A percentile compares a stretch with the other conserved stretches of the same genome.
phyloP scores from a whole-genome alignment of 2,329 filamentous ascomycete genomes.

The Fusarium aywerte region DNA sequence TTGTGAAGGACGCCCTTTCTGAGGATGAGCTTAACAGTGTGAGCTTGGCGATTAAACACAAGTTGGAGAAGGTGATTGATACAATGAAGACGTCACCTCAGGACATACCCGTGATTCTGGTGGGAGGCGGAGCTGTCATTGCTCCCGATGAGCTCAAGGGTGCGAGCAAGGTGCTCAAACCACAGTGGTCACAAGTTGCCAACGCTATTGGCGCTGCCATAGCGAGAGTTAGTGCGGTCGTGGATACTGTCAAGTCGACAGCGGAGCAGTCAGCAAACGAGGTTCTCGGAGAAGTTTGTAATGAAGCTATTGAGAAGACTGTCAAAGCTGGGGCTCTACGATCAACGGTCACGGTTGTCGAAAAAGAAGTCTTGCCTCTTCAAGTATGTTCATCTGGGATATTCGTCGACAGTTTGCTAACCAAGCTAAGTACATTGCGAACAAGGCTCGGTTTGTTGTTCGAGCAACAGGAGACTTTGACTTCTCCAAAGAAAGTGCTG shows the following conservation, averaged over 20 bases:
- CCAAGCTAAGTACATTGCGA: conserved; percentile 57
- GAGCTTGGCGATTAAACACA: conserved; percentile 57
- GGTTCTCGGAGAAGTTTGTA: conserved; percentile 52
- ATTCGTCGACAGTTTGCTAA: background rate
- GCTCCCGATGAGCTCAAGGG: conserved; percentile 65
- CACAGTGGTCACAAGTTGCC: conserved; percentile 67
- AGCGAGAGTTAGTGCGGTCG: conserved; percentile 66
- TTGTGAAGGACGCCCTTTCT: conserved; percentile 49
- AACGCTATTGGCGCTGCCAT: conserved; percentile 74
- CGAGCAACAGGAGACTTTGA: conserved; percentile 69
- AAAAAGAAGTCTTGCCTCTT: conserved; percentile 65
- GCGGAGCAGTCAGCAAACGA: conserved; percentile 54
- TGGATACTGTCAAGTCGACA: conserved; percentile 63
- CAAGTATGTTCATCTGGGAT: conserved; percentile 50
- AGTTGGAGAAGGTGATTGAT: conserved; percentile 67
- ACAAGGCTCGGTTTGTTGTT: conserved; percentile 67
- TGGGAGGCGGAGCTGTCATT: conserved; percentile 71
- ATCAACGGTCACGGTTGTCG: conserved; percentile 59
- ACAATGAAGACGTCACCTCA: conserved; percentile 71
- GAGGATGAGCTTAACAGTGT: conserved; percentile 53
- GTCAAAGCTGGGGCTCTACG: conserved; percentile 58
- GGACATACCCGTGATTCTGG: conserved; percentile 69
- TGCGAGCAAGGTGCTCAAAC: conserved; percentile 66
- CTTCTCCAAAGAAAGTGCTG: conserved; percentile 42
- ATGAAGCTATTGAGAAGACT: conserved; percentile 57